Evolutionary conservation across 148 eudicot genomes (phyloP).

Genomic region (Rhododendron ferrugineum): DNA sequence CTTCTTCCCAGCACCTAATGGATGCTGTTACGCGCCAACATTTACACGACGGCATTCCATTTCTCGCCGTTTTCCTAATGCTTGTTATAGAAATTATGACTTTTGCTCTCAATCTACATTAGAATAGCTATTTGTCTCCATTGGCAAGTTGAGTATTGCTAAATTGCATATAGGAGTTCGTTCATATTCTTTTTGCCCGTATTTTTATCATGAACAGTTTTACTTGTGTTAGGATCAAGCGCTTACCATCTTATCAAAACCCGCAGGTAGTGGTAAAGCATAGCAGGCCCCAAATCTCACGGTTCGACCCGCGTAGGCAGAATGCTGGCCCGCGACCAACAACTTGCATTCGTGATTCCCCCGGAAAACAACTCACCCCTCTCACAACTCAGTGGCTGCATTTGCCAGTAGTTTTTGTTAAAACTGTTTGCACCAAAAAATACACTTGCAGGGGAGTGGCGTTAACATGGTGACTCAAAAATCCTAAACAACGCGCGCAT

Average conservation of each 20-base stretch:
- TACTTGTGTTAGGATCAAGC: no score
- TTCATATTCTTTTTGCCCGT: background rate
- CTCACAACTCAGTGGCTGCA: background rate
- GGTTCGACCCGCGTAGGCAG: no score
- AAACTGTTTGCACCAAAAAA: no score
- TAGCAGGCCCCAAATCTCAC: fast-evolving
- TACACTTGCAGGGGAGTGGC: no score
- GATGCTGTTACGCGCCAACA: background rate
- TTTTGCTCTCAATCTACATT: background rate
- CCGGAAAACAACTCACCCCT: background rate
- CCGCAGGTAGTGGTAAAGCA: no score
- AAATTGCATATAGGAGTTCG: background rate
- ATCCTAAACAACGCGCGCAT: no score
- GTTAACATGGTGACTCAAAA: no score
- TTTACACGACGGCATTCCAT: background rate
- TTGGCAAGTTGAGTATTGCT: background rate
- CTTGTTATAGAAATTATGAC: background rate
- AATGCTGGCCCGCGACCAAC: no score
- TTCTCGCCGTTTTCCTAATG: background rate
- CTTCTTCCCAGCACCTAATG: background rate
- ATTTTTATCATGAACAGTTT: background rate
- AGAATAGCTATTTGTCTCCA: background rate
- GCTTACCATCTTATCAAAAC: no score
- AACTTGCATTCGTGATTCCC: background rate
- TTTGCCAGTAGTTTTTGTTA: background rate